These are phyloP conservation scores for Camellia granthamiana DNA, from an alignment of 148 eudicot species.

Conservation along the genomic window DNA sequence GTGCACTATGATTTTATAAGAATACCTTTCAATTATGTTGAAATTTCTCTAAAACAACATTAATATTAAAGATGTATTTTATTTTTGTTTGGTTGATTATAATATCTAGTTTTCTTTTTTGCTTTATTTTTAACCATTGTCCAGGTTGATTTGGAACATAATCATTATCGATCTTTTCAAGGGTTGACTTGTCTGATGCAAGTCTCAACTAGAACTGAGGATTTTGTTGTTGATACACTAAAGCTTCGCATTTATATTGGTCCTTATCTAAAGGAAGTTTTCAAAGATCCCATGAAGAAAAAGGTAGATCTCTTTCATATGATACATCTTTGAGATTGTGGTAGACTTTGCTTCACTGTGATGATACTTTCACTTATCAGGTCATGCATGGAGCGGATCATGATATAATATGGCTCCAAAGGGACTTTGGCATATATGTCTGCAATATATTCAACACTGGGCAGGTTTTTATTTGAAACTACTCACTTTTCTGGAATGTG, in stretches of 20 bases:
- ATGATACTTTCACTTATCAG: slow-evolving; percentile 33
- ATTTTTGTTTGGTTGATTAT: neutral
- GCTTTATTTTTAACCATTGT: slow-evolving; percentile 13
- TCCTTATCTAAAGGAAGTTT: slow-evolving; percentile 83
- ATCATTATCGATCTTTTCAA: slow-evolving; percentile 90
- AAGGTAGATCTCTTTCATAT: slow-evolving; percentile 45
- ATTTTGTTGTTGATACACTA: slow-evolving; percentile 90
- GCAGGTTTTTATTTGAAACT: slow-evolving; percentile 39
- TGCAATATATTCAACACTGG: slow-evolving; percentile 96
- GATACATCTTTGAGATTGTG: slow-evolving; percentile 3
- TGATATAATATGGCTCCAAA: slow-evolving; percentile 92
- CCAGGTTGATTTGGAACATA: slow-evolving; percentile 95
- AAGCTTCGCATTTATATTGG: slow-evolving; percentile 83
- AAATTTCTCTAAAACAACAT: neutral
- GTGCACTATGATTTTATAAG: neutral
- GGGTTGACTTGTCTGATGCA: slow-evolving; percentile 98
- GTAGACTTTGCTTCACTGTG: neutral
- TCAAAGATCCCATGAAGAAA: slow-evolving; percentile 75
- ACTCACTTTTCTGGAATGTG: neutral
- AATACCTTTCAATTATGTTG: neutral
- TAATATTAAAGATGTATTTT: neutral
- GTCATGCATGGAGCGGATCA: slow-evolving; percentile 98
- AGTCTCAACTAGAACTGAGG: slow-evolving; percentile 92
- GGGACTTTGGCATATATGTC: slow-evolving; percentile 90
- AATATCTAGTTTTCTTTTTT: neutral